Conservation (phyloP, 2,329 filamentous ascomycete genomes). For the Penicillium sp. region DNA sequence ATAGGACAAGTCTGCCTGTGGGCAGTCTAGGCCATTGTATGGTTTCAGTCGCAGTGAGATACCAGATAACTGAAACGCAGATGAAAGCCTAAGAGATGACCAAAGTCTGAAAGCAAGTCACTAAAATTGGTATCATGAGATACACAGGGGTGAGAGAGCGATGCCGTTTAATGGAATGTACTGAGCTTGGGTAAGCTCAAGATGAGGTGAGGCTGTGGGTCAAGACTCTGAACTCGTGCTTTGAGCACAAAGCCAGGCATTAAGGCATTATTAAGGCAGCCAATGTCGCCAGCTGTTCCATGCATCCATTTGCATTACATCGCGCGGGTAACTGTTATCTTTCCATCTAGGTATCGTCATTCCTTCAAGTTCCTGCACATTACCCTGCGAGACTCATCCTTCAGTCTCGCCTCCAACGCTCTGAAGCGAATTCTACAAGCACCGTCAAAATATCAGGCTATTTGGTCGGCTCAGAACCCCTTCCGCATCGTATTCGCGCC, state of each 20-base stretch:
- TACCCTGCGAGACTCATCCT: background rate
- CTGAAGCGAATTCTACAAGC: background rate
- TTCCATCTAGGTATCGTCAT: background rate
- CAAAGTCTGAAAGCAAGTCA: background rate
- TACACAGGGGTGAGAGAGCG: background rate
- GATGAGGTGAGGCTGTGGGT: background rate
- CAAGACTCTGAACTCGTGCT: background rate
- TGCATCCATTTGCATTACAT: conserved; percentile 27
- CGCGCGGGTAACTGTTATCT: conserved; percentile 15
- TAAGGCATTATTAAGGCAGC: conserved; percentile 23
- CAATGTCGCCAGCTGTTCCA: conserved; percentile 23
- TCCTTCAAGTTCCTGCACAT: background rate
- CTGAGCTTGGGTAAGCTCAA: background rate
- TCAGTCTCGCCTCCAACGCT: background rate
- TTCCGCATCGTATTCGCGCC: background rate
- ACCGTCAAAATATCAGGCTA: background rate
- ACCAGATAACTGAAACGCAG: background rate
- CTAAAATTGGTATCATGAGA: background rate
- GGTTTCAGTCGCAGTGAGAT: background rate
- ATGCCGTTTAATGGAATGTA: background rate
- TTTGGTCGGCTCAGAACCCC: background rate
- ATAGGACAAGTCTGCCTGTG: background rate
- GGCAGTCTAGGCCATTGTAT: background rate
- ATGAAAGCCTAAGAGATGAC: background rate
- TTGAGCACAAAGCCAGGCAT: conserved; percentile 1